Percentiles rank a stretch among this genome's conserved stretches.
These are phyloP conservation scores for Withania somnifera DNA, from an alignment of 305 asterid species.

Conservation along the genomic window DNA sequence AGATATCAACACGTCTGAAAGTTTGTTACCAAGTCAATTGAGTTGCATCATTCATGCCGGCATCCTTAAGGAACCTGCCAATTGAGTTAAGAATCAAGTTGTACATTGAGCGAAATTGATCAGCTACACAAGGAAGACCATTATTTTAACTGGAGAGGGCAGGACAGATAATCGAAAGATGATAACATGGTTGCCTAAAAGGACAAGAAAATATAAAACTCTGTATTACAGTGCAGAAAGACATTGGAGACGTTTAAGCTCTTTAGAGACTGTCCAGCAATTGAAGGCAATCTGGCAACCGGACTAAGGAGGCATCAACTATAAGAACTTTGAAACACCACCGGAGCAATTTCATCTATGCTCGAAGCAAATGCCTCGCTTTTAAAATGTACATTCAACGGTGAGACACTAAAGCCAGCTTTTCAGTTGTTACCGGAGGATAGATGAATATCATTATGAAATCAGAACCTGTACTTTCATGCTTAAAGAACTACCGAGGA, in stretches of 20 bases:
- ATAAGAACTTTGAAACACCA: no score
- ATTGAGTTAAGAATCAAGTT: neutral
- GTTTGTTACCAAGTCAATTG: conserved; percentile 67
- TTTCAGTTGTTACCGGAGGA: no score
- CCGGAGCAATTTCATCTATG: no score
- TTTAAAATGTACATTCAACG: no score
- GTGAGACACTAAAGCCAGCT: no score
- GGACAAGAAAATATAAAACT: neutral
- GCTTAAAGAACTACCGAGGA: neutral
- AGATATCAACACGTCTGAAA: neutral
- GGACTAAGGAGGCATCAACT: neutral
- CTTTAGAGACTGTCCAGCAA: neutral
- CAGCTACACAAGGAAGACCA: neutral
- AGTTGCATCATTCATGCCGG: conserved; percentile 75
- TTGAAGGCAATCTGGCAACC: neutral
- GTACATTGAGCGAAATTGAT: neutral
- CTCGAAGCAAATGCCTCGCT: no score
- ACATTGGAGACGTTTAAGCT: neutral
- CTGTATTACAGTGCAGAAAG: neutral
- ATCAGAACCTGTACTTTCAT: no score
- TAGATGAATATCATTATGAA: no score
- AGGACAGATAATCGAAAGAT: neutral
- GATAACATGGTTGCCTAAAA: neutral
- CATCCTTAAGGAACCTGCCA: conserved; percentile 82
- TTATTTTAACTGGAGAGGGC: neutral